Evolutionary conservation across 768 basidiomycete species (phyloP).

Genomic region (Pleurotus cornucopiae): DNA sequence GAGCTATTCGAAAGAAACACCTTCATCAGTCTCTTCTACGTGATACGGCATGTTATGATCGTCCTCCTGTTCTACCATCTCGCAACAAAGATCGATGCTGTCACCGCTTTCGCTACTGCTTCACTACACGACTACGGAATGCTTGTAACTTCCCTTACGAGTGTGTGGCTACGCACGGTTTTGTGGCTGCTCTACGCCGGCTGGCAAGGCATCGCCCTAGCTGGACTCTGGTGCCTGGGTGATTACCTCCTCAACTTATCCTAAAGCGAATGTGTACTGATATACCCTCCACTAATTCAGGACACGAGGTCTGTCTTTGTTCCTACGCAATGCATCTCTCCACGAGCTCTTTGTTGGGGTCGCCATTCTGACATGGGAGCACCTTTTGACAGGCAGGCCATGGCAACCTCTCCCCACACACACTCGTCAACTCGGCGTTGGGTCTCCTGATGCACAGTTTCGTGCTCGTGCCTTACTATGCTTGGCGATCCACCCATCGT

Average conservation of each 20-base stretch:
- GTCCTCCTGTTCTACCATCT: slow-evolving; percentile 33
- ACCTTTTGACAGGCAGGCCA: slow-evolving; percentile 38
- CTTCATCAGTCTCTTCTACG: slow-evolving; percentile 36
- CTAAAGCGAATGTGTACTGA: not conserved
- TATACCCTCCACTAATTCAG: slow-evolving; percentile 16
- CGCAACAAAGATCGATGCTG: slow-evolving; percentile 29
- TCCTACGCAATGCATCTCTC: not conserved
- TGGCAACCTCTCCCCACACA: slow-evolving; percentile 38
- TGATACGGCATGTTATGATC: slow-evolving; percentile 36
- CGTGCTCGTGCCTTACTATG: slow-evolving; percentile 54
- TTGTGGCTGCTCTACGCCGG: slow-evolving; percentile 48
- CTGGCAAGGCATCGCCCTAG: slow-evolving; percentile 43
- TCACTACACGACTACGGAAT: slow-evolving; percentile 3
- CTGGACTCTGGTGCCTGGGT: slow-evolving; percentile 43
- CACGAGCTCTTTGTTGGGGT: too few relatives aligned
- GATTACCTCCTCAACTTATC: slow-evolving; percentile 12
- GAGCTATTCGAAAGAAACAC: slow-evolving; percentile 45
- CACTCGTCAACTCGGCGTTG: slow-evolving; percentile 30
- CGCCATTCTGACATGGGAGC: not conserved
- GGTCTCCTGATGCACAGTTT: slow-evolving; percentile 41
- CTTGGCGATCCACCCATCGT: slow-evolving; percentile 66
- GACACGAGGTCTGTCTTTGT: slow-evolving; percentile 34
- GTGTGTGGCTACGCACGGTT: slow-evolving; percentile 10
- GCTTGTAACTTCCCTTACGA: slow-evolving; percentile 15
- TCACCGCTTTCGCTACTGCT: not conserved